phyloP scores from a whole-genome alignment of 495 filamentous ascomycete genomes.

The Aspergillus kassunensis region DNA sequence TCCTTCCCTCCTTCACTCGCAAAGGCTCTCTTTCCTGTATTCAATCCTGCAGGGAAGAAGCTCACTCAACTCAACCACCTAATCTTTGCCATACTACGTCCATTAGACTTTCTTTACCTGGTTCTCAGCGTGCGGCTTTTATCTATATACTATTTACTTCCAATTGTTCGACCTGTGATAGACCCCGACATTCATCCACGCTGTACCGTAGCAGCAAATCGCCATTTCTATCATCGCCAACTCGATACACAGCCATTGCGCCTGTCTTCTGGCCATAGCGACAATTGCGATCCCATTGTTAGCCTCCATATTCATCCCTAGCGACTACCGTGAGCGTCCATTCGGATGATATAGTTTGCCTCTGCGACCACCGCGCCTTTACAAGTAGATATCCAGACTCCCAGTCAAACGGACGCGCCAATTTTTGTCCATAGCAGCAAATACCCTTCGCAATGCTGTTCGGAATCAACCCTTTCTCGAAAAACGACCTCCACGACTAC shows the following conservation, averaged over 20 bases:
- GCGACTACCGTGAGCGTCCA: background rate
- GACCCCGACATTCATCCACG: conserved; percentile 1
- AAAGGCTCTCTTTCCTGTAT: conserved; percentile 2
- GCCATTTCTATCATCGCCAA: background rate
- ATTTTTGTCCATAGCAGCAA: conserved; percentile 19
- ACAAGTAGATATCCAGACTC: conserved; percentile 1
- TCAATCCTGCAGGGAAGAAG: conserved; percentile 1
- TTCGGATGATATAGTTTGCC: conserved; percentile 5
- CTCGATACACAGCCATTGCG: conserved; percentile 14
- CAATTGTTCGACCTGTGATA: conserved; percentile 6
- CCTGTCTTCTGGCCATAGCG: conserved; percentile 12
- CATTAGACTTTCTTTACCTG: conserved; percentile 4
- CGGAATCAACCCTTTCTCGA: conserved; percentile 48
- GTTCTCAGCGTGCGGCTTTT: conserved; percentile 6
- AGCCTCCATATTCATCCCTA: too few relatives aligned
- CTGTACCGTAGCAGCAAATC: conserved; percentile 17
- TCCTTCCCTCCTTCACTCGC: background rate
- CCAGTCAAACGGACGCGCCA: background rate
- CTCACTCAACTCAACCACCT: background rate
- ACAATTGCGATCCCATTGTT: background rate
- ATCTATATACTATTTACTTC: conserved; percentile 16
- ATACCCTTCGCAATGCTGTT: conserved; percentile 26
- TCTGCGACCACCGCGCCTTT: conserved; percentile 6
- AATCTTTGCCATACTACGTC: conserved; percentile 11
- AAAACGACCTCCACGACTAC: conserved; percentile 45